These are phyloP conservation scores for Metschnikowia lachancei DNA, from an alignment of 805 yeast species.

Conservation along the genomic window DNA sequence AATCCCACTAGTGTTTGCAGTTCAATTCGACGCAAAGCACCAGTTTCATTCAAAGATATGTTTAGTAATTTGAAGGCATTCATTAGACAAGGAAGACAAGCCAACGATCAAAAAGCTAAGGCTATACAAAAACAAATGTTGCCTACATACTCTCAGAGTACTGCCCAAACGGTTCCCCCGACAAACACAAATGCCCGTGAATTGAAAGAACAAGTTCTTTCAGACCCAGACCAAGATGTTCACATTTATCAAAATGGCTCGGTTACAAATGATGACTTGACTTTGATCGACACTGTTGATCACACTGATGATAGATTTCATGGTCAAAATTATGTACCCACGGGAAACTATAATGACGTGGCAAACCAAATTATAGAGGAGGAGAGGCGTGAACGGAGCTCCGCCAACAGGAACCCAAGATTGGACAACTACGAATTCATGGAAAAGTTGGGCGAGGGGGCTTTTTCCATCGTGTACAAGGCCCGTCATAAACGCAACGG, in stretches of 20 bases:
- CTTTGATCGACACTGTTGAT: conserved; percentile 3
- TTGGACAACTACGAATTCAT: conserved; percentile 29
- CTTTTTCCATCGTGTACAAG: conserved; percentile 81
- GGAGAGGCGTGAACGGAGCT: conserved; percentile 9
- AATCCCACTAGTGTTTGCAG: neutral
- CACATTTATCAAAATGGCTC: conserved; percentile 1
- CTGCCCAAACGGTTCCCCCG: neutral
- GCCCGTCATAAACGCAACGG: conserved; percentile 52
- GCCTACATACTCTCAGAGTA: neutral
- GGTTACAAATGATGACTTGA: neutral
- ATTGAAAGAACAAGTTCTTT: conserved; percentile 5
- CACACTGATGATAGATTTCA: conserved; percentile 4
- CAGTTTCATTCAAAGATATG: conserved; percentile 14
- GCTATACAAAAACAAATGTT: neutral
- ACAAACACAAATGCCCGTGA: conserved; percentile 3
- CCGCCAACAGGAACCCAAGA: conserved; percentile 12
- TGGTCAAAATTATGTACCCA: conserved; percentile 1
- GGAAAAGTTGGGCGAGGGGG: conserved; percentile 71
- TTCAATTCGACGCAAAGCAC: neutral
- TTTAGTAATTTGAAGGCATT: conserved; percentile 54
- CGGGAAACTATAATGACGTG: conserved; percentile 9
- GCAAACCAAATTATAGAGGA: conserved; percentile 16
- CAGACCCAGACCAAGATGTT: conserved; percentile 12
- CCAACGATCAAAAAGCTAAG: conserved; percentile 32
- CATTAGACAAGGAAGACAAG: conserved; percentile 64